Percentiles rank a stretch among this genome's conserved stretches.
phyloP scores from a whole-genome alignment of 371 early-diverging fungal genomes.

The Dinochytrium kinnereticum region DNA sequence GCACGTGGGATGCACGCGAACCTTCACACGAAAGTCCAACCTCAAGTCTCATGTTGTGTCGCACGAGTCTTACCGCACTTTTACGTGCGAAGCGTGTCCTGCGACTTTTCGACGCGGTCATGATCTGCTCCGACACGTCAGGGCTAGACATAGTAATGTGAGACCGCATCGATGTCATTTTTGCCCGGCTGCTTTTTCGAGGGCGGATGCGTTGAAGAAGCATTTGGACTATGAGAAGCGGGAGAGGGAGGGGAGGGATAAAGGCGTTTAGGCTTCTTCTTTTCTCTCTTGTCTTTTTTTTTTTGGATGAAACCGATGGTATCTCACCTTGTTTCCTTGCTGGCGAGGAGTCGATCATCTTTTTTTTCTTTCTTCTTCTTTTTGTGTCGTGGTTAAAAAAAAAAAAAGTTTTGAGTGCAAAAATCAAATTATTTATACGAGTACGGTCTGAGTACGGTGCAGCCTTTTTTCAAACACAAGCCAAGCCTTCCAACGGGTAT shows the following conservation, averaged over 20 bases:
- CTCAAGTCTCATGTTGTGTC: constrained; percentile 2
- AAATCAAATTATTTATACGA: no score
- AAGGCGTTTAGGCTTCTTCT: no score
- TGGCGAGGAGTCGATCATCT: no score
- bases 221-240: constrained; percentile 9
- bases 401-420: no score
- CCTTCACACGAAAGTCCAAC: constrained; percentile 11
- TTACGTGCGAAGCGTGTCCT: constrained; percentile 3
- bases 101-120: constrained; percentile 4
- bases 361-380: no score
- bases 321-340: no score
- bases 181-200: constrained; percentile 12
- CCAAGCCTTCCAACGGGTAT: no score
- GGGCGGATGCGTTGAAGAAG: constrained; percentile 22
- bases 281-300: no score
- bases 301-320: no score
- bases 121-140: constrained; percentile 7
- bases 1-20: constrained; percentile 12
- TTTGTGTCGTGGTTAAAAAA: no score
- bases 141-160: not conserved
- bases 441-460: no score
- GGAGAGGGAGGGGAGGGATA: not conserved
- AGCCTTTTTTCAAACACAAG: no score
- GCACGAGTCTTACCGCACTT: not conserved
- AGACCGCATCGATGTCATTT: not conserved